Evolutionary conservation across 495 filamentous ascomycete species (phyloP).

Genomic region (Copromyces sp.): DNA sequence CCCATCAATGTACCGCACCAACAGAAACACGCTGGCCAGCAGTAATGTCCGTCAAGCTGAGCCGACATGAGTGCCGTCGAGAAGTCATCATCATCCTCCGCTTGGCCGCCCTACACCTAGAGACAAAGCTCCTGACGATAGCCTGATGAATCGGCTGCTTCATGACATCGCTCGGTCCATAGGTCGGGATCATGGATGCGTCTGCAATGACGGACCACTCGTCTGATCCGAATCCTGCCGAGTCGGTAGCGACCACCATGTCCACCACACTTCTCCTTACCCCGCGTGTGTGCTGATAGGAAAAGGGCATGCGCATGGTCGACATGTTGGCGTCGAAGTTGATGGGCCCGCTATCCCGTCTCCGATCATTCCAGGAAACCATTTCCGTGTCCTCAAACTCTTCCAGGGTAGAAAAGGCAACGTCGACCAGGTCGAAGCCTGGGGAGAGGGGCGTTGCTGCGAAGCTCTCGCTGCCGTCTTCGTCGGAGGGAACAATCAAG

Average conservation of each 20-base stretch:
- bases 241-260: neutral
- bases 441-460: neutral
- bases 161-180: conserved; percentile 10
- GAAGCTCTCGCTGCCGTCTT: neutral
- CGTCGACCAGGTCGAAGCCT: neutral
- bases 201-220: conserved; percentile 16
- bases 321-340: conserved; percentile 2
- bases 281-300: neutral
- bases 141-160: conserved; percentile 3
- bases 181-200: conserved; percentile 14
- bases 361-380: neutral
- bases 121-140: conserved; percentile 3
- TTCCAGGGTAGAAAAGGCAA: neutral
- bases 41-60: neutral
- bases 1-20: neutral
- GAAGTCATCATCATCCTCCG: conserved; percentile 6
- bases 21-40: neutral
- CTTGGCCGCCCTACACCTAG: conserved; percentile 9
- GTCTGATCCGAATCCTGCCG: neutral
- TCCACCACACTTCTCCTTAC: neutral
- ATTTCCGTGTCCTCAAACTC: neutral
- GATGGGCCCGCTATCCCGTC: neutral
- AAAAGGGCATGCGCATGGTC: conserved; percentile 12
- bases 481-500: neutral
- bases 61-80: neutral